Evolutionary conservation across 345 rosid species (phyloP).

Genomic region (Bruguiera sexangula): DNA sequence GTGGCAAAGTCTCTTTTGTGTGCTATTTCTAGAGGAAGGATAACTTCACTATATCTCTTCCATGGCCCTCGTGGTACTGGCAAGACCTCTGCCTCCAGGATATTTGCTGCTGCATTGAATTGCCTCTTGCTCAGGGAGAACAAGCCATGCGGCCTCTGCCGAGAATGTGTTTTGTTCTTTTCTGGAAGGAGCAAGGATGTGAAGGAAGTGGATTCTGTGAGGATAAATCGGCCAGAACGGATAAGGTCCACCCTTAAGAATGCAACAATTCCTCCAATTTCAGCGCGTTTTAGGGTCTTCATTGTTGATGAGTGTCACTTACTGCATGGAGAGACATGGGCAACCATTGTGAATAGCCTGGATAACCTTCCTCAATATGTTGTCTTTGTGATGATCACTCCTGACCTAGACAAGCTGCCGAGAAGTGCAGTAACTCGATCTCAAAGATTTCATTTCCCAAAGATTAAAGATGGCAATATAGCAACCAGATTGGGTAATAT

Average conservation of each 20-base stretch:
- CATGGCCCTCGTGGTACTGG: conserved; percentile 96
- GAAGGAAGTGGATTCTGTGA: conserved; percentile 69
- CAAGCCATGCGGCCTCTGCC: conserved; percentile 86
- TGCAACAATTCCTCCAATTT: conserved; percentile 60
- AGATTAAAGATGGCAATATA: conserved; percentile 61
- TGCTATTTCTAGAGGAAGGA: conserved; percentile 70
- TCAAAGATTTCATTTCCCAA: conserved; percentile 78
- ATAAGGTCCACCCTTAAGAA: conserved; percentile 61
- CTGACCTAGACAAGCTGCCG: conserved; percentile 80
- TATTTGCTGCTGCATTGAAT: conserved; percentile 89
- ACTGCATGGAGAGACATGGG: conserved; percentile 73
- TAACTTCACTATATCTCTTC: conserved; percentile 73
- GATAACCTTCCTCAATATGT: conserved; percentile 63
- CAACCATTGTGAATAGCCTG: conserved; percentile 55
- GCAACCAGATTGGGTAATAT: conserved; percentile 58
- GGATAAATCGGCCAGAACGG: conserved; percentile 54
- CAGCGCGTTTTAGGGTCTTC: conserved; percentile 75
- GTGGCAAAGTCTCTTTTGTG: conserved; percentile 70
- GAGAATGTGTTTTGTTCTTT: conserved; percentile 64
- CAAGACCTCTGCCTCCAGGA: conserved; percentile 81
- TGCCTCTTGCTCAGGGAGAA: conserved; percentile 67
- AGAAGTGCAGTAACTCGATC: conserved; percentile 66
- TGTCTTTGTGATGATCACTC: conserved; percentile 73
- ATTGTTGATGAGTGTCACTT: conserved; percentile 88
- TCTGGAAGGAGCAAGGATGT: conserved; percentile 69